Percentiles rank a stretch among this genome's conserved stretches.
phyloP scores from a whole-genome alignment of 768 basidiomycete genomes.

The Lactarius hengduanensis region DNA sequence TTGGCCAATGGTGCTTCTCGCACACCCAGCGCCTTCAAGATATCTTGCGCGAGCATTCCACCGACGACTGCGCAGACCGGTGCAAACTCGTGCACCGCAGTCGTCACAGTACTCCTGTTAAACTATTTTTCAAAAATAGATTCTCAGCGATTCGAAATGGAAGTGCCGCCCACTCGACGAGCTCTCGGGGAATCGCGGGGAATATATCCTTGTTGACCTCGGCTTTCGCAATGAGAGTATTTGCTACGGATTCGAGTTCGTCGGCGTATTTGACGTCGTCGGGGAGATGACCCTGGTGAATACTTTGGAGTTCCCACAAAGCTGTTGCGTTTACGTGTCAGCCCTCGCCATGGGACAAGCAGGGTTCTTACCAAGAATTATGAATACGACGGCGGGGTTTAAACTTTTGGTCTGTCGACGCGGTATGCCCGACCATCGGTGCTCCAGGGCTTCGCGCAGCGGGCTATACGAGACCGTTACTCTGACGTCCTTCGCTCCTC shows the following conservation, averaged over 20 bases:
- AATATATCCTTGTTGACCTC: slow-evolving; percentile 72
- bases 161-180: slow-evolving; percentile 56
- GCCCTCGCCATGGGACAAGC: neutral
- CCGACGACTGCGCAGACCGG: slow-evolving; percentile 94
- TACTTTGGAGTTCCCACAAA: slow-evolving; percentile 77
- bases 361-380: slow-evolving; percentile 59
- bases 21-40: slow-evolving; percentile 85
- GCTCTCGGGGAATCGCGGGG: slow-evolving; percentile 50
- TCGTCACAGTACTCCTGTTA: slow-evolving; percentile 60
- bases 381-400: slow-evolving; percentile 72
- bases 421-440: slow-evolving; percentile 68
- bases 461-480: slow-evolving; percentile 63
- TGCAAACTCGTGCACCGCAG: slow-evolving; percentile 83
- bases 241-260: slow-evolving; percentile 65
- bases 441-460: slow-evolving; percentile 57
- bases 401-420: slow-evolving; percentile 79
- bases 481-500: slow-evolving; percentile 59
- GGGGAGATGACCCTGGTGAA: slow-evolving; percentile 58
- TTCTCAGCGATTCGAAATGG: too few relatives aligned
- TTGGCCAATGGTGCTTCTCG: slow-evolving; percentile 94
- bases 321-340: slow-evolving; percentile 44
- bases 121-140: neutral
- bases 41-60: slow-evolving; percentile 92
- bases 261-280: slow-evolving; percentile 44
- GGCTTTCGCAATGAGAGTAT: slow-evolving; percentile 55